Base-by-base conservation (phyloP, 2,329 filamentous ascomycete species). In the Aspergillus neoniger region DNA sequence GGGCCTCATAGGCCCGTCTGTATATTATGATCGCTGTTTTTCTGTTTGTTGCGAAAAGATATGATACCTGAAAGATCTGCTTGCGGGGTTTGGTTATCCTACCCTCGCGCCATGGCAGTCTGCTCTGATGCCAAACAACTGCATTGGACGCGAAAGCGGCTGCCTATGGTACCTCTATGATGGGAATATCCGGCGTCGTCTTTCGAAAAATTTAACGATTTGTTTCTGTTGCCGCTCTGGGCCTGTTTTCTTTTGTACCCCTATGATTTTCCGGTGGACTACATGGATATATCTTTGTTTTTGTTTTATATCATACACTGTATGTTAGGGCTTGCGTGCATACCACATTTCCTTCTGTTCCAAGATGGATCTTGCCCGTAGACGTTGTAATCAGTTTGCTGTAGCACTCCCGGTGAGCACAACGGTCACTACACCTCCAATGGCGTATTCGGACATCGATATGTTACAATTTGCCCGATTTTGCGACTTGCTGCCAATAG, bases 271-370 rank as follows among this genome's bases (percentile, higher is more conserved):
- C 71, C 68, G 73, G 69, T 73, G 68, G 73, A 72, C 64, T 74
- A 71, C 70, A 75, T 75, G 74, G 72, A 76, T 76, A 77, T 77
- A 76, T 69, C 68, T 68, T 67, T 71, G 69, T 71, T 73, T 73
- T 69, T 69, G 69, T 70, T 69, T 55, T 63, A 64, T 66, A 65
- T 69, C 62, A 72, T 68, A 62, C 67, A 68, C 67, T 72, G 73
- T 72, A 72, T 73, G 72, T 73, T 73, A 72, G 70, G 65, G 71
- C 71, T 70, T 71, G 70, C 72, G 71, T 73, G 68, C 73, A 76
- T 73, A 72, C 67, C 72, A 69, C 63, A 67, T 74, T 71, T 73
- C 61, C 65, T 69, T 67, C 61, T 66, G 67, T 69, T 67, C 65
- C 63, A 38, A 28, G 36, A 2, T 51, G 39, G 19, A 48, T 43